Evolutionary conservation across 192 early-diverging fungal species (phyloP).

Genomic region (Mortierella claussenii): DNA sequence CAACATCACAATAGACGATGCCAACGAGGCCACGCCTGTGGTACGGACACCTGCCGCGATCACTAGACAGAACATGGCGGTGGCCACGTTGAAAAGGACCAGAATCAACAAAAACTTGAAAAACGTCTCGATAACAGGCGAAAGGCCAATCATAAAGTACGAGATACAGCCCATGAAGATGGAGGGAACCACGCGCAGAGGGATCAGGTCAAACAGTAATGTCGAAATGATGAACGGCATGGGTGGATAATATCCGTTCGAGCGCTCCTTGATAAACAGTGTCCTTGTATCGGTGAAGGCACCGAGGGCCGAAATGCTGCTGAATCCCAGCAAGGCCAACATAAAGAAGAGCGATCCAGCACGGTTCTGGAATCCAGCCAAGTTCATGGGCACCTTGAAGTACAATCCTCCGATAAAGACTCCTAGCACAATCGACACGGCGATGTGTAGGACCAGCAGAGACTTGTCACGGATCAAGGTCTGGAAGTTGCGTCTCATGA

Average conservation of each 20-base stretch:
- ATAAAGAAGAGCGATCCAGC: constrained; percentile 78
- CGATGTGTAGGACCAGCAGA: constrained; percentile 65
- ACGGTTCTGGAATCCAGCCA: constrained; percentile 81
- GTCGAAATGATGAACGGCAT: constrained; percentile 65
- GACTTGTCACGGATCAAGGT: constrained; percentile 58
- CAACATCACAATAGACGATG: constrained; percentile 69
- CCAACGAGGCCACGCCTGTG: constrained; percentile 69
- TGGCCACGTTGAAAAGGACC: constrained; percentile 70
- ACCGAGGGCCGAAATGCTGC: constrained; percentile 71
- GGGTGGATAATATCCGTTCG: constrained; percentile 62
- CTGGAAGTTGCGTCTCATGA: constrained; percentile 59
- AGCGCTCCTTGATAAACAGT: constrained; percentile 62
- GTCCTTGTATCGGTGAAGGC: constrained; percentile 59
- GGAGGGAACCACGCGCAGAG: constrained; percentile 73
- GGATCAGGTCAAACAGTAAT: constrained; percentile 76
- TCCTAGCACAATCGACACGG: constrained; percentile 63
- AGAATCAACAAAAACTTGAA: constrained; percentile 70
- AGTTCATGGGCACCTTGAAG: constrained; percentile 62
- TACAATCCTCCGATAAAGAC: constrained; percentile 76
- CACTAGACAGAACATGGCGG: constrained; percentile 70
- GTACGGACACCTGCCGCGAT: constrained; percentile 67
- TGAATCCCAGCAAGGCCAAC: constrained; percentile 76
- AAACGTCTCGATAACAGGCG: constrained; percentile 57
- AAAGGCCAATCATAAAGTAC: constrained; percentile 80
- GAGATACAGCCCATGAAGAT: constrained; percentile 71